A percentile compares a stretch with the other conserved stretches of the same genome.
These are phyloP conservation scores for Samsoniella hepiali DNA, from an alignment of 2,329 filamentous ascomycete genomes.

Conservation along the genomic window DNA sequence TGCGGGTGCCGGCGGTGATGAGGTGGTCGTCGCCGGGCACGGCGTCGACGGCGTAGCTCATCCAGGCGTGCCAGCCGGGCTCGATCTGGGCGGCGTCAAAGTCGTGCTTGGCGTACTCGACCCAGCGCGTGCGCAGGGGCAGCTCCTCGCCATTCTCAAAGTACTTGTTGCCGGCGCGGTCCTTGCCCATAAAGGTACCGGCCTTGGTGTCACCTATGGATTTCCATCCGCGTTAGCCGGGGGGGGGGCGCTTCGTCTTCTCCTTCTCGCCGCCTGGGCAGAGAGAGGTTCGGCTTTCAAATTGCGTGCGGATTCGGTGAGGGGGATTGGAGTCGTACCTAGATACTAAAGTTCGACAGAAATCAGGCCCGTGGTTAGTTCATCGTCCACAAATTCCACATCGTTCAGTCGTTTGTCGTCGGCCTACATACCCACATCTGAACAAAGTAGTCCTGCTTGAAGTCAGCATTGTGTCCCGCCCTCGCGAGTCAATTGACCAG, in stretches of 20 bases:
- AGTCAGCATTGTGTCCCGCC: slow-evolving; percentile 11
- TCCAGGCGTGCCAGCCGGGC: slow-evolving; percentile 97
- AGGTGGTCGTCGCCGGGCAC: slow-evolving; percentile 75
- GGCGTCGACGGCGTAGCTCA: slow-evolving; percentile 88
- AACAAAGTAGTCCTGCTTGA: slow-evolving; percentile 74
- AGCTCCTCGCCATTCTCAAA: slow-evolving; percentile 95
- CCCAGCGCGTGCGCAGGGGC: slow-evolving; percentile 93
- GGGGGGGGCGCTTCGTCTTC: not conserved
- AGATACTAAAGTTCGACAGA: slow-evolving; percentile 47
- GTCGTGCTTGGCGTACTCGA: slow-evolving; percentile 90
- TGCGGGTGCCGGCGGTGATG: slow-evolving; percentile 61
- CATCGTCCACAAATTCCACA: not conserved
- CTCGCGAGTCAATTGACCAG: not conserved
- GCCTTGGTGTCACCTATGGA: slow-evolving; percentile 87
- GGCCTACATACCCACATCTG: slow-evolving; percentile 79
- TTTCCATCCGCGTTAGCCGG: not conserved
- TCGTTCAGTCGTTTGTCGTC: slow-evolving; percentile 24
- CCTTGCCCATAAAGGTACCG: slow-evolving; percentile 77
- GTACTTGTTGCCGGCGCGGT: slow-evolving; percentile 95
- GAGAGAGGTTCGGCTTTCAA: not conserved
- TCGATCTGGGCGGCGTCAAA: slow-evolving; percentile 82
- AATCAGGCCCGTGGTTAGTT: not conserved
- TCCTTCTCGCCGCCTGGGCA: not conserved
- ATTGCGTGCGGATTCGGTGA: not conserved
- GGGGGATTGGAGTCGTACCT: slow-evolving; percentile 37